Evolutionary conservation across 2,329 filamentous ascomycete genomes (phyloP), one percentile per base, ranked within the genome.

Genomic region (Alternaria atra): DNA sequence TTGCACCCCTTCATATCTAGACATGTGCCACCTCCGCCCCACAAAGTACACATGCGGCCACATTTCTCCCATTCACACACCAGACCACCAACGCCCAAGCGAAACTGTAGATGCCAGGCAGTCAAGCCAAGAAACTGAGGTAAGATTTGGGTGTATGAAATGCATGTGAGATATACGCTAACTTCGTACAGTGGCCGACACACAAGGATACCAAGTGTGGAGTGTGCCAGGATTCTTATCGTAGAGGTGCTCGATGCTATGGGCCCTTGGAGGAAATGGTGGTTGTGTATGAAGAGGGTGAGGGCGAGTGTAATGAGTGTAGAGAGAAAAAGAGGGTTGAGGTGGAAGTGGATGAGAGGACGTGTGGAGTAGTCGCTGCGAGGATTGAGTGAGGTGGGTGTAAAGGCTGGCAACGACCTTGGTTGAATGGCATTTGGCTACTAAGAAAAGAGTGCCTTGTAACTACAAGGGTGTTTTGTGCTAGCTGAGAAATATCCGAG

Each of bases 11-110:
- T 29, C 12, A 6, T 50, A n/a, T 8, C 8, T 17, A 35, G 12
- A 43, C 23, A 65, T 65, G 62, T 62, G 59, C 39, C 51, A 52
- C 34, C 27, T 60, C 25, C 46, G 23, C 20, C 55, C 25, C 23
- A 62, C 62, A 2, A 60, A 53, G 52, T 65, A 65, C 50, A 44
- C 52, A 6, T 65, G 62, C 52, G 34, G 25, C 12, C 62, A 62
- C 34, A 9, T 52, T 23, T 56, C 59, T 6, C 62, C 55, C 6
- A 17, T 54, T 55, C 59, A 65, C 32, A 23, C 52, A 40, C n/a
- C 44, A 32, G 30, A 30, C 17, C 51, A 55, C 37, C 20, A 51
- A 29, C 43, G 48, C 47, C 56, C 52, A 5, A 37, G 7, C 51
- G 6, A 27, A 9, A 27, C 34, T 17, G 32, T 39, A 13, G 32